A percentile compares a stretch with the other conserved stretches of the same genome.
phyloP scores from a whole-genome alignment of 2,329 filamentous ascomycete genomes.

The Penicillium decumbens region DNA sequence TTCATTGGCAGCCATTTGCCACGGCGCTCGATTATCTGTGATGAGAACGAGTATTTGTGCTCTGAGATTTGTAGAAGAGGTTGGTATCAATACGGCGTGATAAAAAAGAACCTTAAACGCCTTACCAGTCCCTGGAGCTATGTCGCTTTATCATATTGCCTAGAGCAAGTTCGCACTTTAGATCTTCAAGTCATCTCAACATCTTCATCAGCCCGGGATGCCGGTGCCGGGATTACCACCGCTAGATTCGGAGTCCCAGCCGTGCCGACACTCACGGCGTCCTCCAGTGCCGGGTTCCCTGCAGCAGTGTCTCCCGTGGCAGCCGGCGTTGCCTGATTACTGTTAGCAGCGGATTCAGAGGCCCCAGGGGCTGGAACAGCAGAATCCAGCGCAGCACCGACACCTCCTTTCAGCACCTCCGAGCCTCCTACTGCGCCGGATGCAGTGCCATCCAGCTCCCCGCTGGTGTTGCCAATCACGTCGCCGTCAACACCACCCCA shows the following conservation, averaged over 20 bases:
- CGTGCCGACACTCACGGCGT: conserved; percentile 23
- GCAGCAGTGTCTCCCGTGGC: conserved; percentile 11
- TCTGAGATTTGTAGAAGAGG: neutral
- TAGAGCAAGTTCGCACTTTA: neutral
- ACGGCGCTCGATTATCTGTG: neutral
- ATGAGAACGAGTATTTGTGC: neutral
- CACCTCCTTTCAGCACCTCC: conserved; percentile 32
- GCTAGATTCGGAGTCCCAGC: conserved; percentile 21
- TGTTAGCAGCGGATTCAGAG: conserved; percentile 22
- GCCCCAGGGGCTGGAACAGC: conserved; percentile 15
- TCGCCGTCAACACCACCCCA: conserved; percentile 42
- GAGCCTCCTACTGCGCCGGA: conserved; percentile 30
- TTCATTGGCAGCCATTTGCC: neutral
- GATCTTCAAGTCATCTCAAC: conserved; percentile 28
- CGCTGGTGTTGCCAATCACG: conserved; percentile 27
- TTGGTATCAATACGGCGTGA: conserved; percentile 15
- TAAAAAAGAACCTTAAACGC: conserved; percentile 5
- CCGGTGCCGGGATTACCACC: conserved; percentile 9
- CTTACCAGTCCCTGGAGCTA: neutral
- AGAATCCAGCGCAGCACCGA: conserved; percentile 30
- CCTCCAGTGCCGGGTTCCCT: conserved; percentile 19
- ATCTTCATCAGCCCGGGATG: conserved; percentile 24
- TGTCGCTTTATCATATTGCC: neutral
- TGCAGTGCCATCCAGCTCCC: conserved; percentile 23
- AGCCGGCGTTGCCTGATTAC: conserved; percentile 18